phyloP scores from a whole-genome alignment of 352 stramenopile genomes.

The Globisporangium rhizosaccharum region DNA sequence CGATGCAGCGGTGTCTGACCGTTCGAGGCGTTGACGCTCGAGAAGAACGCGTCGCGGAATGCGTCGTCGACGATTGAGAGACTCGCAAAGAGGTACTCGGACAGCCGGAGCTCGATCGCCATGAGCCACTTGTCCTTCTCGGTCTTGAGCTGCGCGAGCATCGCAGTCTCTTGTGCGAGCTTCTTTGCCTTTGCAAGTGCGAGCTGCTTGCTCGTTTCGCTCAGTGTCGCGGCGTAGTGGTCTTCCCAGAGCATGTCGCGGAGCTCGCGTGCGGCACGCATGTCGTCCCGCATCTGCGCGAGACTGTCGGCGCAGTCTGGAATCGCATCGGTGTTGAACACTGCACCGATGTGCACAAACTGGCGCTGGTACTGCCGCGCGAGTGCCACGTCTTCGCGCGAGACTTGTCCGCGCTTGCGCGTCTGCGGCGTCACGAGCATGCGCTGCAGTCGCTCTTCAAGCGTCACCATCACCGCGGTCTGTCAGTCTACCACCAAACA shows the following conservation, averaged over 20 bases:
- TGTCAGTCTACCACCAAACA: background rate
- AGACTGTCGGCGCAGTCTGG: conserved; percentile 51
- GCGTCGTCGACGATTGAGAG: conserved; percentile 20
- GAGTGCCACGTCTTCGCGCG: conserved; percentile 27
- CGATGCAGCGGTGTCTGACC: conserved; percentile 54
- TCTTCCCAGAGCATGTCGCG: conserved; percentile 70
- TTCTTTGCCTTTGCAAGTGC: conserved; percentile 29
- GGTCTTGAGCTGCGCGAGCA: conserved; percentile 46
- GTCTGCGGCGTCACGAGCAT: conserved; percentile 36
- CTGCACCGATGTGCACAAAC: conserved; percentile 26
- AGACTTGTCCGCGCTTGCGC: conserved; percentile 45
- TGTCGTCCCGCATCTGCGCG: conserved; percentile 29
- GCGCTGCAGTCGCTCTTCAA: conserved; percentile 38
- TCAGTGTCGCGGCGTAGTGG: conserved; percentile 28
- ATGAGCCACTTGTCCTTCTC: conserved; percentile 68
- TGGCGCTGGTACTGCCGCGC: conserved; percentile 39
- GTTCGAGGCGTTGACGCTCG: conserved; percentile 28
- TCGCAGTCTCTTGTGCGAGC: conserved; percentile 41
- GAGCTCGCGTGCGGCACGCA: conserved; percentile 43
- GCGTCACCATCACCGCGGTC: background rate
- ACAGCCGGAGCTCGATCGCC: conserved; percentile 48
- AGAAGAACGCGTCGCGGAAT: conserved; percentile 27
- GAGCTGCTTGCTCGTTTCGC: conserved; percentile 17
- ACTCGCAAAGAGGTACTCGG: conserved; percentile 31
- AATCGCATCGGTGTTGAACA: conserved; percentile 41